Conservation (phyloP, 805 yeast species). For the Metschnikowia chrysomelidarum region DNA sequence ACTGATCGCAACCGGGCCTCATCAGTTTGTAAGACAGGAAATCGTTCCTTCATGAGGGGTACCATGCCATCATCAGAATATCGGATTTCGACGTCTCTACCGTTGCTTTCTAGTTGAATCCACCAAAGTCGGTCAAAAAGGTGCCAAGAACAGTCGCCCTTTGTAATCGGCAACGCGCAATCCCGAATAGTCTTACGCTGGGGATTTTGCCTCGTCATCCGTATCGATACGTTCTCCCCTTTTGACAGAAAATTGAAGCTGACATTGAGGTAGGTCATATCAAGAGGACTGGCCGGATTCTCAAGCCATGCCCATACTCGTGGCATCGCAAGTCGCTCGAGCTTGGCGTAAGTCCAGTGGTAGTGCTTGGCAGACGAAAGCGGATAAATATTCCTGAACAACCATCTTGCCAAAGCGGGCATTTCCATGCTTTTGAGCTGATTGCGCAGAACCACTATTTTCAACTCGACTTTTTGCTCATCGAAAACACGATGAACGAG, state of each 20-base stretch:
- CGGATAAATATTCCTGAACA: conserved; percentile 27
- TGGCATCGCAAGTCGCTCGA: conserved; percentile 34
- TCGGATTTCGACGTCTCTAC: background rate
- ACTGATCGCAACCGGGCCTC: too few relatives aligned
- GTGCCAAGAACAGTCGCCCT: conserved; percentile 8
- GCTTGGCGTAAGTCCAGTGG: conserved; percentile 40
- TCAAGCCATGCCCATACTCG: conserved; percentile 15
- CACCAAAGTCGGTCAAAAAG: conserved; percentile 19
- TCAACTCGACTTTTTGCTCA: background rate
- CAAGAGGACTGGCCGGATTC: background rate
- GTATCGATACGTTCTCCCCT: conserved; percentile 1
- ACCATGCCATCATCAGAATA: too few relatives aligned
- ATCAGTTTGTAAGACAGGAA: too few relatives aligned
- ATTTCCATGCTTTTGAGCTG: background rate
- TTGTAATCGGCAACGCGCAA: background rate
- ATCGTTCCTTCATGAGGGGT: too few relatives aligned
- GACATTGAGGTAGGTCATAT: conserved; percentile 15
- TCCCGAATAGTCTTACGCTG: background rate
- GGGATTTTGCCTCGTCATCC: conserved; percentile 9
- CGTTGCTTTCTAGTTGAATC: conserved; percentile 5
- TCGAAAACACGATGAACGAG: conserved; percentile 1
- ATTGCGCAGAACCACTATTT: conserved; percentile 2
- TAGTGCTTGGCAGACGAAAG: conserved; percentile 33
- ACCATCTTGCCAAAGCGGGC: conserved; percentile 27
- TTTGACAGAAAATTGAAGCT: conserved; percentile 2